These are phyloP conservation scores for Arthrinium phaeospermum DNA, from an alignment of 2,329 filamentous ascomycete species.

Conservation along the genomic window DNA sequence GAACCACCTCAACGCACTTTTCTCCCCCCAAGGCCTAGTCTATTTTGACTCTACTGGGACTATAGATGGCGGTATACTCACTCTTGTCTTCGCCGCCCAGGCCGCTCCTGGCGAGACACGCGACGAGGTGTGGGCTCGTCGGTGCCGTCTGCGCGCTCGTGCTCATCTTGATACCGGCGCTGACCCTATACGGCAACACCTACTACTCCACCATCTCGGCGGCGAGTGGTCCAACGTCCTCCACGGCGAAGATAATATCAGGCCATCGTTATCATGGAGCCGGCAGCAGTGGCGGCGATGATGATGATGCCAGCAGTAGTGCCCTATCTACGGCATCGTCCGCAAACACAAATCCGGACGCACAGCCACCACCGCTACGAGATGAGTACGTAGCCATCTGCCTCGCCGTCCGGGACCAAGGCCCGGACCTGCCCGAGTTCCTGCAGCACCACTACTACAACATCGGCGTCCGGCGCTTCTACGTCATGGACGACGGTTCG, in stretches of 20 bases:
- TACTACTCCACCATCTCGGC: background rate
- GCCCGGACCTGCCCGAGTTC: constrained; percentile 27
- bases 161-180: background rate
- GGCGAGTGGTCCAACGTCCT: background rate
- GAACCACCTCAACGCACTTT: too few species aligned
- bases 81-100: background rate
- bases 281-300: too few species aligned
- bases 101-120: background rate
- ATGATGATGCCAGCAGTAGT: background rate
- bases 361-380: background rate
- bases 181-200: background rate
- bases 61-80: background rate
- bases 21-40: too few species aligned
- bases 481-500: constrained; percentile 29
- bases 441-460: constrained; percentile 28
- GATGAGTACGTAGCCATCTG: constrained; percentile 26
- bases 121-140: background rate
- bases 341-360: background rate
- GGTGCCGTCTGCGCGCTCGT: background rate
- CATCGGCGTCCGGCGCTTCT: constrained; percentile 28
- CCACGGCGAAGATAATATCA: background rate
- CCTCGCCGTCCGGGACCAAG: constrained; percentile 26
- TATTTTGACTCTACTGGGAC: too few species aligned
- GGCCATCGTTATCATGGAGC: background rate
- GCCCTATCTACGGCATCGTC: background rate